These are phyloP conservation scores for Lactarius hengduanensis DNA, from an alignment of 768 basidiomycete species.

Conservation along the genomic window DNA sequence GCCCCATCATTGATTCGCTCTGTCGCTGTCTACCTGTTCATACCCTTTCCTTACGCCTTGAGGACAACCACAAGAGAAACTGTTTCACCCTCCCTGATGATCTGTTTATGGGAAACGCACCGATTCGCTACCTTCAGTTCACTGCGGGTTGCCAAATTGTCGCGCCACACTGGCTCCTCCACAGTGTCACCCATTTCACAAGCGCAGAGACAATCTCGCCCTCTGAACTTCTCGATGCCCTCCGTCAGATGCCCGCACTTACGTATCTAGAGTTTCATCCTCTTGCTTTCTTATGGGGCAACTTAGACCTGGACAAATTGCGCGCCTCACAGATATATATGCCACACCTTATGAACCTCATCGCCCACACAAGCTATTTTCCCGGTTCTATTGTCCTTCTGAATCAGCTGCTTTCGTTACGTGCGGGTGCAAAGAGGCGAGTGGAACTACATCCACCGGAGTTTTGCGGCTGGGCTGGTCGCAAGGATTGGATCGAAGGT, in stretches of 20 bases:
- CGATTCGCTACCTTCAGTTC: not conserved
- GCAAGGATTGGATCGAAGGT: not conserved
- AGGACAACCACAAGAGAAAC: rapidly evolving
- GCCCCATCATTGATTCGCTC: not conserved
- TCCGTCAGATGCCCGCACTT: not conserved
- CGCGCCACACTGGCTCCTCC: not conserved
- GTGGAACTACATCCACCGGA: not conserved
- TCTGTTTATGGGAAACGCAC: not conserved
- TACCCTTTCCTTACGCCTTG: not conserved
- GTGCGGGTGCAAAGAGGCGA: not conserved
- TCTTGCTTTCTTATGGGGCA: not conserved
- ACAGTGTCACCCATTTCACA: not conserved
- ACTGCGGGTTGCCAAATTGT: not conserved
- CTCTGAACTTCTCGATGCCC: not conserved
- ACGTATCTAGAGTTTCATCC: not conserved
- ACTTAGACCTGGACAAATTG: not conserved
- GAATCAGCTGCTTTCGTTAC: not conserved
- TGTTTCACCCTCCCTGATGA: not conserved
- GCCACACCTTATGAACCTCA: not conserved
- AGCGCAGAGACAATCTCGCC: not conserved
- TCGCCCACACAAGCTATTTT: no score
- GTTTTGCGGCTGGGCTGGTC: not conserved
- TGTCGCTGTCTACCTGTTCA: not conserved
- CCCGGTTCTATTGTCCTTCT: not conserved
- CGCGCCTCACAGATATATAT: not conserved